Conservation (phyloP, 306 rosid genomes). For the Glycyrrhiza uralensis region DNA sequence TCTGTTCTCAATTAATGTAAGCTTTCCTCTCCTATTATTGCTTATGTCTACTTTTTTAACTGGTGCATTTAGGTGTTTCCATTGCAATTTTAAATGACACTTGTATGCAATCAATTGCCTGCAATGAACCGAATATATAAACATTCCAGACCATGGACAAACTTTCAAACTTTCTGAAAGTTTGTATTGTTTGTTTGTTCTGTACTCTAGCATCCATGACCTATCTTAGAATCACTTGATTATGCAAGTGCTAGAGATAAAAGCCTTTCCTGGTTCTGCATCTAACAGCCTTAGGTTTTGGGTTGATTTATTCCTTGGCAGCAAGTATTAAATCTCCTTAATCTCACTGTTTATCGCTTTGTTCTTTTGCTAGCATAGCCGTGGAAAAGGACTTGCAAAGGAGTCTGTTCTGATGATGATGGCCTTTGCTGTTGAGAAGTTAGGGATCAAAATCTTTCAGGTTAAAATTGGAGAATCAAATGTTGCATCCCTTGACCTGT, state of each 20-base stretch:
- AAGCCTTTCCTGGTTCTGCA: background rate
- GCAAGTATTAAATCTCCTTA: background rate
- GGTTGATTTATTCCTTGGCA: constrained; percentile 9
- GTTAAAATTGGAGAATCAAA: constrained; percentile 87
- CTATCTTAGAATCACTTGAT: background rate
- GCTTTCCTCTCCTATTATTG: background rate
- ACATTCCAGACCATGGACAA: background rate
- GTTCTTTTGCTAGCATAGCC: constrained; percentile 66
- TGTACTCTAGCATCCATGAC: background rate
- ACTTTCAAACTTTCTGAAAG: background rate
- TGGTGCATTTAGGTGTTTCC: background rate
- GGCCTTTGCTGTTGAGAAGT: constrained; percentile 66
- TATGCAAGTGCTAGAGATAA: background rate
- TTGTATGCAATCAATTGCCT: background rate
- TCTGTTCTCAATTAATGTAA: background rate
- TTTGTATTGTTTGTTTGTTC: background rate
- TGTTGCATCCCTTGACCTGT: constrained; percentile 70
- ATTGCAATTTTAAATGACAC: background rate
- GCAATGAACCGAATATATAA: background rate
- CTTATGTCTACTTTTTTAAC: background rate
- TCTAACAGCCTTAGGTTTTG: background rate
- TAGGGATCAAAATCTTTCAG: constrained; percentile 58
- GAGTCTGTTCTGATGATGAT: constrained; percentile 81
- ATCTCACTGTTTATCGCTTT: constrained; percentile 27
- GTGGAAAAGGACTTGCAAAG: constrained; percentile 83